phyloP scores from a whole-genome alignment of 106 monocot genomes.

The Alisma plantagoaquatica region DNA sequence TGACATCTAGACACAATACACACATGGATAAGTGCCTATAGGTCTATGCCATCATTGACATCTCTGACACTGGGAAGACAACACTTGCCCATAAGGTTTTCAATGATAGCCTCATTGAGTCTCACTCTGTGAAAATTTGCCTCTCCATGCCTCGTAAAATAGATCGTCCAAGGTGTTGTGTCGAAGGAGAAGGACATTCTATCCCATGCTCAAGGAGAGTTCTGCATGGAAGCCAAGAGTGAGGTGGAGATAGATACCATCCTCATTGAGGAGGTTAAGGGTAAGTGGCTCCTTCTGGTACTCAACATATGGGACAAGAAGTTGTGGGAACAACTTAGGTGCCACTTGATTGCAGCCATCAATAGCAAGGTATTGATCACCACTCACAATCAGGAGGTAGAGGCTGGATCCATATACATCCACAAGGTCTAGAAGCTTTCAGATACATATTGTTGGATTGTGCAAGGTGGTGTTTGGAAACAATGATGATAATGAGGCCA shows the following conservation, averaged over 20 bases:
- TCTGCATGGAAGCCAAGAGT: neutral
- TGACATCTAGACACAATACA: neutral
- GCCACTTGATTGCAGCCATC: neutral
- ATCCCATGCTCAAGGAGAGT: neutral
- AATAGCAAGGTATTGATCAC: slow-evolving; percentile 24
- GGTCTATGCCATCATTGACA: slow-evolving; percentile 14
- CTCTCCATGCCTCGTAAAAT: slow-evolving; percentile 14
- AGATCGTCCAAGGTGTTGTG: neutral
- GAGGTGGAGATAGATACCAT: neutral
- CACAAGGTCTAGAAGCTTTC: slow-evolving; percentile 5
- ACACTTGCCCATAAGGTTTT: slow-evolving; percentile 32
- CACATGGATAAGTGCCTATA: neutral
- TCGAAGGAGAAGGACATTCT: neutral
- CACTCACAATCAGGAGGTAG: slow-evolving; percentile 12
- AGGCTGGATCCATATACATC: slow-evolving; percentile 3
- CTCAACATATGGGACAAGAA: slow-evolving; percentile 9
- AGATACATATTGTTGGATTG: slow-evolving; percentile 6
- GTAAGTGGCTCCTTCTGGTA: slow-evolving; percentile 11
- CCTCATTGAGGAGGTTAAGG: neutral
- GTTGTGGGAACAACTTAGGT: slow-evolving; percentile 6
- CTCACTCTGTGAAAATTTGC: slow-evolving; percentile 22
- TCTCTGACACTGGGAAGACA: slow-evolving; percentile 44
- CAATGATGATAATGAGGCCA: neutral
- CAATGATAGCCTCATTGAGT: slow-evolving; percentile 11
- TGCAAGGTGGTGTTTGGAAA: slow-evolving; percentile 2